phyloP scores from a whole-genome alignment of 2,329 filamentous ascomycete species.

The Phaeoacremonium minimum region DNA sequence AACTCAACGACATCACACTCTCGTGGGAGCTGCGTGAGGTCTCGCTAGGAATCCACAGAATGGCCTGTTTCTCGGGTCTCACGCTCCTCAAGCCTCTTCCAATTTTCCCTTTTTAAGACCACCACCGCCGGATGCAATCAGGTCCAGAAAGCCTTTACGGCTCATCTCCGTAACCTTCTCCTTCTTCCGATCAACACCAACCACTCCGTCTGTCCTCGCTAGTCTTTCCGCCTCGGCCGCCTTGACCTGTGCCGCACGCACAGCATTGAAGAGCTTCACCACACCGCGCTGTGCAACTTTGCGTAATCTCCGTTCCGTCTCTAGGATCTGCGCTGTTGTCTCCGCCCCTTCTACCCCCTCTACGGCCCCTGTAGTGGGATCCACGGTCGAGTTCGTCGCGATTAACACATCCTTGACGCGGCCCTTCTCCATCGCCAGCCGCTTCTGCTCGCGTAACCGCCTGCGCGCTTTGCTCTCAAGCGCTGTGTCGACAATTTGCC shows the following conservation, averaged over 20 bases:
- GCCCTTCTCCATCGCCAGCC: conserved; percentile 76
- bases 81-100: conserved; percentile 50
- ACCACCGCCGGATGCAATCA: conserved; percentile 68
- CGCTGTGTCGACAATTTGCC: conserved; percentile 68
- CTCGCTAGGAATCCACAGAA: no score
- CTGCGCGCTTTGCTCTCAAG: conserved; percentile 78
- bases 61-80: no score
- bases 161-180: conserved; percentile 94
- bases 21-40: no score
- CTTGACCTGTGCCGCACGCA: conserved; percentile 87
- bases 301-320: conserved; percentile 73
- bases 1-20: no score
- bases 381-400: conserved; percentile 42
- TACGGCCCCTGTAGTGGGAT: conserved; percentile 37
- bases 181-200: conserved; percentile 76
- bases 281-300: conserved; percentile 93
- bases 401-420: conserved; percentile 81
- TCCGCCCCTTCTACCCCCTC: conserved; percentile 28
- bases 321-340: conserved; percentile 53
- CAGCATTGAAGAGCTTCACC: conserved; percentile 93
- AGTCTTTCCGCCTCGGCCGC: conserved; percentile 72
- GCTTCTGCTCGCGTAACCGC: conserved; percentile 77
- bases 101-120: conserved; percentile 54
- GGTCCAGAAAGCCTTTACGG: conserved; percentile 90
- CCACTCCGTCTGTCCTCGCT: conserved; percentile 65